Evolutionary conservation across 805 yeast genomes (phyloP).

Genomic region (Komagataella phaffii): DNA sequence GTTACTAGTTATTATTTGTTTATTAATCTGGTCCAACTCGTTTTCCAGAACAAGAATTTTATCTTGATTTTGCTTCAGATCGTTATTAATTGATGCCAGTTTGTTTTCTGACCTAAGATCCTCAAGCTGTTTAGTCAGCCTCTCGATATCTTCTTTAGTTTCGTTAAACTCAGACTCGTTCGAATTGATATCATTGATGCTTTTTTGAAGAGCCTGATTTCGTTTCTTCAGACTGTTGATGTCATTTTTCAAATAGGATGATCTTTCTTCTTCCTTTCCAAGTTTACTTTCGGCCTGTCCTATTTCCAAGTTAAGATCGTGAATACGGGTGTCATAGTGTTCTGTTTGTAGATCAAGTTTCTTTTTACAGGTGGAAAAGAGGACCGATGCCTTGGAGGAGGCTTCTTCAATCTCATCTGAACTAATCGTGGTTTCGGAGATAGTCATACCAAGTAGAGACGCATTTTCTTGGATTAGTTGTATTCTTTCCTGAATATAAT

Average conservation of each 20-base stretch:
- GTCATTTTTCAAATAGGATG: constrained; percentile 27
- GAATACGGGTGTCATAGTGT: background rate
- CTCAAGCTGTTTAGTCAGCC: constrained; percentile 21
- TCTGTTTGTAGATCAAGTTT: background rate
- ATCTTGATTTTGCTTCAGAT: constrained; percentile 24
- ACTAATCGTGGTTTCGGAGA: background rate
- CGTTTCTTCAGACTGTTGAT: constrained; percentile 20
- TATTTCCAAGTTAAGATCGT: background rate
- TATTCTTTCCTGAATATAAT: constrained; percentile 7
- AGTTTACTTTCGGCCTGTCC: background rate
- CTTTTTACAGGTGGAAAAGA: background rate
- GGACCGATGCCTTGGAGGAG: background rate
- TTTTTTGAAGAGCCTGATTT: constrained; percentile 21
- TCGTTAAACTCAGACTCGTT: constrained; percentile 34
- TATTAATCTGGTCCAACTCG: constrained; percentile 38
- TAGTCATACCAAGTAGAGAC: background rate
- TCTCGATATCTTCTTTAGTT: constrained; percentile 27
- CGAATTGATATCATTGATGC: constrained; percentile 21
- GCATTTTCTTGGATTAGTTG: background rate
- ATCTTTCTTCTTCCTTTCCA: background rate
- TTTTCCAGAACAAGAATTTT: constrained; percentile 23
- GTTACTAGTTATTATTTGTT: constrained; percentile 35
- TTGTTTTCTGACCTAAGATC: constrained; percentile 14
- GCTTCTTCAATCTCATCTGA: background rate
- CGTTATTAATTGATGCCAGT: constrained; percentile 15